Percentiles rank a stretch among this genome's conserved stretches.
Evolutionary conservation across 2,329 filamentous ascomycete species (phyloP).

Genomic region (Hypoxylon sp.): DNA sequence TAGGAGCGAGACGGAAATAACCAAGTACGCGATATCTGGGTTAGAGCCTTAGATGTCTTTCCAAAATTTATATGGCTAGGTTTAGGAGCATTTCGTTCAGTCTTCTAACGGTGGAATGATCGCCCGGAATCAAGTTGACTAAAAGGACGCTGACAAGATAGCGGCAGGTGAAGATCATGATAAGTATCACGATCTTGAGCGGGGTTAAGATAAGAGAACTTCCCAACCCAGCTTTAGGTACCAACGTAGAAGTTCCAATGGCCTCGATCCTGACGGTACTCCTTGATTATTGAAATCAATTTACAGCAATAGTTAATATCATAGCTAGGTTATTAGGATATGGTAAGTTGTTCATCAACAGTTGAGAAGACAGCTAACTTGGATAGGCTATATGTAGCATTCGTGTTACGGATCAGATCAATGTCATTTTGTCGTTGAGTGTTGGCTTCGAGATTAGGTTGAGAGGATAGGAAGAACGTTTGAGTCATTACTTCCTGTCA

Average conservation of each 20-base stretch:
- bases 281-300: too few species aligned
- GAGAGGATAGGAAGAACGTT: background rate
- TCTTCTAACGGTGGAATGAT: too few species aligned
- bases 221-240: background rate
- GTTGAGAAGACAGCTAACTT: background rate
- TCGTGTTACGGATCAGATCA: too few species aligned
- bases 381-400: background rate
- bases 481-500: too few species aligned
- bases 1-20: background rate
- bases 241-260: background rate
- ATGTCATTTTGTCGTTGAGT: background rate
- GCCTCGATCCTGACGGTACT: background rate
- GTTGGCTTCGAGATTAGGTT: background rate
- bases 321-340: background rate
- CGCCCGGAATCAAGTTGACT: background rate
- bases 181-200: conserved; percentile 5
- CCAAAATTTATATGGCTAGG: too few species aligned
- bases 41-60: too few species aligned
- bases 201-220: conserved; percentile 21
- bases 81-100: too few species aligned
- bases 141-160: background rate
- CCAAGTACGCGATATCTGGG: too few species aligned
- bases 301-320: too few species aligned
- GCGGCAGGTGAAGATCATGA: background rate
- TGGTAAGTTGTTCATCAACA: background rate